Conservation (phyloP, 2,329 filamentous ascomycete species). For the Fusarium avenaceum region DNA sequence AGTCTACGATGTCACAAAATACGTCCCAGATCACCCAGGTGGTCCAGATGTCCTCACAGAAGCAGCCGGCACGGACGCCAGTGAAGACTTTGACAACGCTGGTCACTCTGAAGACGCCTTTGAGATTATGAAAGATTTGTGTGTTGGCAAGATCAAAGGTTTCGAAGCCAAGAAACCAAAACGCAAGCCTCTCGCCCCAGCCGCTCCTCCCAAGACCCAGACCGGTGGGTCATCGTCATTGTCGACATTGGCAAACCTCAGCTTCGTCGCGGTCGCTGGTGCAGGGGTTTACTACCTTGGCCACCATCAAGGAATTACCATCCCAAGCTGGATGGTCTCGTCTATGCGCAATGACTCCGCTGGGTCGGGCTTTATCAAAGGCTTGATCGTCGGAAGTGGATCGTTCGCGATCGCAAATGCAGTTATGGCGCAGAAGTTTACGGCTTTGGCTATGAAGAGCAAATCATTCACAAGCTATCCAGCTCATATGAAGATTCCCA, state of each 20-base stretch:
- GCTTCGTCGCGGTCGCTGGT: not conserved
- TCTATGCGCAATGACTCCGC: not conserved
- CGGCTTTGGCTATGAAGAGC: conserved; percentile 47
- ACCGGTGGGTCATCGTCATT: accelerated
- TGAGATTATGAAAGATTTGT: conserved; percentile 57
- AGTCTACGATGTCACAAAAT: conserved; percentile 72
- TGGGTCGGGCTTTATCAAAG: conserved; percentile 32
- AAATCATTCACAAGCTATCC: conserved; percentile 44
- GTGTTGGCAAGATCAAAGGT: conserved; percentile 56
- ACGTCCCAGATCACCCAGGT: conserved; percentile 73
- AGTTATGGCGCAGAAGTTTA: conserved; percentile 47
- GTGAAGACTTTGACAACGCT: conserved; percentile 84
- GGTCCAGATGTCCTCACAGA: conserved; percentile 84
- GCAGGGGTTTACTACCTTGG: conserved; percentile 7
- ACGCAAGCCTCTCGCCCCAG: conserved; percentile 26
- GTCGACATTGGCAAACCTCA: not conserved
- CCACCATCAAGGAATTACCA: not conserved
- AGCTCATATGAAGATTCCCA: conserved; percentile 54
- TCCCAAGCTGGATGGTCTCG: conserved; percentile 4
- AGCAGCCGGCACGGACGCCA: conserved; percentile 81
- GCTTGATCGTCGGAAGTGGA: conserved; percentile 18
- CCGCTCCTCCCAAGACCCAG: accelerated
- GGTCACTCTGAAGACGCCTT: conserved; percentile 78
- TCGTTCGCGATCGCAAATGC: conserved; percentile 46
- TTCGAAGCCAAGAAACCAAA: conserved; percentile 30